Evolutionary conservation across 352 stramenopile genomes (phyloP).

Genomic region (Globisporangium spinosum): DNA sequence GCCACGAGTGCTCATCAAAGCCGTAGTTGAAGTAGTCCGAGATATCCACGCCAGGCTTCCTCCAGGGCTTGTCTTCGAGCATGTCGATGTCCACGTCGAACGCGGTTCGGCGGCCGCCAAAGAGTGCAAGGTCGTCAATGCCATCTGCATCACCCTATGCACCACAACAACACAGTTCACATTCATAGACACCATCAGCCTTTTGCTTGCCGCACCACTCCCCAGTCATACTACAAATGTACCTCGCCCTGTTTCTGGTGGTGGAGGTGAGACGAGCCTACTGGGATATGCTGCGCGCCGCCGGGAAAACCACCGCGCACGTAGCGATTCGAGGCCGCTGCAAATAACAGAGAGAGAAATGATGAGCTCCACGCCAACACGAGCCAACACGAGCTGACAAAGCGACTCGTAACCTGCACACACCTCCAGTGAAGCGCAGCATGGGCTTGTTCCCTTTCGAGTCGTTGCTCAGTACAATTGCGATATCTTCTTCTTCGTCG

Average conservation of each 20-base stretch:
- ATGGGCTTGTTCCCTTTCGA: constrained; percentile 62
- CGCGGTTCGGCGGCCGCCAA: constrained; percentile 81
- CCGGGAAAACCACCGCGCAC: constrained; percentile 55
- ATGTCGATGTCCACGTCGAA: constrained; percentile 92
- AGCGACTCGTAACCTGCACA: not conserved
- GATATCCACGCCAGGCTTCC: constrained; percentile 89
- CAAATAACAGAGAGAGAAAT: not conserved
- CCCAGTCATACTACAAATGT: not conserved
- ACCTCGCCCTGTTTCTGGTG: constrained; percentile 28
- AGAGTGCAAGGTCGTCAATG: constrained; percentile 70
- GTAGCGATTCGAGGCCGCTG: constrained; percentile 56
- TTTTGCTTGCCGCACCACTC: not conserved
- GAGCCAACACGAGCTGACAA: no score
- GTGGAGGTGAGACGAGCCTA: constrained; percentile 21
- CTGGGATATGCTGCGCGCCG: constrained; percentile 28
- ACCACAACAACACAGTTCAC: not conserved
- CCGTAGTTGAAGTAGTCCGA: constrained; percentile 94
- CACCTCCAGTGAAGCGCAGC: constrained; percentile 69
- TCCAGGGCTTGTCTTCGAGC: constrained; percentile 89
- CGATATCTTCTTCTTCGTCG: constrained; percentile 82
- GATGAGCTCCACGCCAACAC: not conserved
- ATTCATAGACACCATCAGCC: not conserved
- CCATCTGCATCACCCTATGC: constrained; percentile 25
- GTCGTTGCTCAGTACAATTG: constrained; percentile 73
- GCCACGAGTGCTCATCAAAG: constrained; percentile 88